Conservation (phyloP, 805 yeast genomes). For the Yarrowia divulgata region DNA sequence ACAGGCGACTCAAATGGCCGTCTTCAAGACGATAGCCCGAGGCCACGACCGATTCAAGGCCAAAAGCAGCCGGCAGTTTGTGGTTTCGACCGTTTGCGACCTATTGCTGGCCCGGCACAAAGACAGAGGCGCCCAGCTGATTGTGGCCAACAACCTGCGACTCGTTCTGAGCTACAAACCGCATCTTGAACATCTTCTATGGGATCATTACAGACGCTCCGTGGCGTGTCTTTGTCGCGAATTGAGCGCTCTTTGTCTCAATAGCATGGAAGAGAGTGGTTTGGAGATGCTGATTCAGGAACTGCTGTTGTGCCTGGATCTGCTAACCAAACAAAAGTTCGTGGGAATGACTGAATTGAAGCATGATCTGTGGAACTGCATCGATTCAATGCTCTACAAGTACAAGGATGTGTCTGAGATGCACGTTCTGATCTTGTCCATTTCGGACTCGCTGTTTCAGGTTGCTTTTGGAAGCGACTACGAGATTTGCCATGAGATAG, state of each 20-base stretch:
- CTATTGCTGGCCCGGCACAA: constrained; percentile 8
- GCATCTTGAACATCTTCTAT: constrained; percentile 9
- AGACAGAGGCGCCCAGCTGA: constrained; percentile 6
- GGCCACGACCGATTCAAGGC: neutral
- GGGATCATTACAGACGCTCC: constrained; percentile 17
- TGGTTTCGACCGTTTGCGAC: neutral
- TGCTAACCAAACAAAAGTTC: neutral
- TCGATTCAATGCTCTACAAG: constrained; percentile 19
- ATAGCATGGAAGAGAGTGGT: neutral
- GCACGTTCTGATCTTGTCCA: neutral
- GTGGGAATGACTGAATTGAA: constrained; percentile 8
- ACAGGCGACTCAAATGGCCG: neutral
- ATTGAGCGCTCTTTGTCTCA: neutral
- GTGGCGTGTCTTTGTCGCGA: constrained; percentile 12
- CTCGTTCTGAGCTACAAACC: constrained; percentile 5
- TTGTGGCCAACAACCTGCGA: constrained; percentile 18
- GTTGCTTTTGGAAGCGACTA: constrained; percentile 6
- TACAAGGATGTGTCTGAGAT: constrained; percentile 14
- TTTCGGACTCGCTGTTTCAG: neutral
- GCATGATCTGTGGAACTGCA: constrained; percentile 24
- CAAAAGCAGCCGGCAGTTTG: constrained; percentile 1
- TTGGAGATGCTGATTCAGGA: constrained; percentile 13
- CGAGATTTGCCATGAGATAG: constrained; percentile 30
- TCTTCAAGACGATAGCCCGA: constrained; percentile 16
- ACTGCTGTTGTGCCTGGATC: constrained; percentile 16